Evolutionary conservation across 2,329 filamentous ascomycete genomes (phyloP).

Genomic region (Seiridium unicorne): DNA sequence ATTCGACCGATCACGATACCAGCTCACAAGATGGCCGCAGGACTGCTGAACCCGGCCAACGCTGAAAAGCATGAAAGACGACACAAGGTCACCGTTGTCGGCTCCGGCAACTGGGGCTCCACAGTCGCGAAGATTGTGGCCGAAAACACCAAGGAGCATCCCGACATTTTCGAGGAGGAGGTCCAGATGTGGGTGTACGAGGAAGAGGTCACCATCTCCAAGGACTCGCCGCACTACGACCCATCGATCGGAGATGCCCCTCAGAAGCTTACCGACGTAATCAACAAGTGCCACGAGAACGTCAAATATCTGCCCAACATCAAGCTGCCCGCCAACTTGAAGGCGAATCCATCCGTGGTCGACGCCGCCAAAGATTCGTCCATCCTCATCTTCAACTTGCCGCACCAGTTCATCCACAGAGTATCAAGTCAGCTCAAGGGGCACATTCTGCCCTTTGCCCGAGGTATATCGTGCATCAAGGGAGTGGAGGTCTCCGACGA

Average conservation of each 20-base stretch:
- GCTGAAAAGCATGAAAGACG: constrained; percentile 57
- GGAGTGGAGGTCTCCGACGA: constrained; percentile 89
- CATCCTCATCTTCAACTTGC: constrained; percentile 92
- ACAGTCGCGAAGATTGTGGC: constrained; percentile 97
- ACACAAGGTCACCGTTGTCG: constrained; percentile 91
- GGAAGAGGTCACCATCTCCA: constrained; percentile 76
- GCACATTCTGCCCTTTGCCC: constrained; percentile 85
- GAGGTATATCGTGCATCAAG: constrained; percentile 97
- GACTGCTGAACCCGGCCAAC: constrained; percentile 30
- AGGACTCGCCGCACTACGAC: constrained; percentile 72
- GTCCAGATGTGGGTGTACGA: constrained; percentile 99
- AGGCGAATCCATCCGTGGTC: constrained; percentile 78
- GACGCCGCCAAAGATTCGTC: constrained; percentile 81
- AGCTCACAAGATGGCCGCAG: constrained; percentile 25
- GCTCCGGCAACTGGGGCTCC: constrained; percentile 97
- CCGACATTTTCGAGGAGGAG: constrained; percentile 78
- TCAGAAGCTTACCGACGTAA: constrained; percentile 85
- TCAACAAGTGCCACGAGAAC: constrained; percentile 94
- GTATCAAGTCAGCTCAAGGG: constrained; percentile 83
- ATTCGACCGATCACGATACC: not conserved
- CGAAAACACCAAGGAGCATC: constrained; percentile 80
- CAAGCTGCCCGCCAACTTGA: constrained; percentile 74
- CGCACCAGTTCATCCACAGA: constrained; percentile 91
- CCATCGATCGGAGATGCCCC: constrained; percentile 59
- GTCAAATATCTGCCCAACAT: constrained; percentile 96